A percentile compares a stretch with the other conserved stretches of the same genome.
These are phyloP conservation scores for Kurtzmaniella fragi DNA, from an alignment of 805 yeast genomes.

Conservation along the genomic window DNA sequence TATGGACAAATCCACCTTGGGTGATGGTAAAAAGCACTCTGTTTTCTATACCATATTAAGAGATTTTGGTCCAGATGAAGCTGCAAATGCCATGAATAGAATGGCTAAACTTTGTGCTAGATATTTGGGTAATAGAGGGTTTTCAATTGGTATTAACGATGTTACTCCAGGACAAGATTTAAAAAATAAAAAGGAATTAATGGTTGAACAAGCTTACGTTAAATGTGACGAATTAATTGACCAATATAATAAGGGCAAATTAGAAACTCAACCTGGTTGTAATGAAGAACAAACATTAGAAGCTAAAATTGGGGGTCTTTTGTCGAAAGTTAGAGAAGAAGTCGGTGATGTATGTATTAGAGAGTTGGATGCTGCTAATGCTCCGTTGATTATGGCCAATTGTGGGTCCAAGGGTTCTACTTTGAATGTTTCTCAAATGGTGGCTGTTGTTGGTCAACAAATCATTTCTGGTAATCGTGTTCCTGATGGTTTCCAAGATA, in stretches of 20 bases:
- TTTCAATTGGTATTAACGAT: constrained; percentile 94
- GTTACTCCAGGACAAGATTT: constrained; percentile 88
- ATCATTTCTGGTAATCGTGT: constrained; percentile 98
- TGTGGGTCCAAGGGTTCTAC: constrained; percentile 99
- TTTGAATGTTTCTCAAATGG: constrained; percentile 98
- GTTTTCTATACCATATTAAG: constrained; percentile 92
- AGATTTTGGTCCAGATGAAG: constrained; percentile 96
- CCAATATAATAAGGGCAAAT: constrained; percentile 71
- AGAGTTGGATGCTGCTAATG: constrained; percentile 84
- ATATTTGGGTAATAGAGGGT: constrained; percentile 90
- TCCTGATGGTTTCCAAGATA: constrained; percentile 99
- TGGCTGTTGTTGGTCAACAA: constrained; percentile 99
- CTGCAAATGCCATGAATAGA: constrained; percentile 94
- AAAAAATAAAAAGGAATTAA: constrained; percentile 70
- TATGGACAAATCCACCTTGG: constrained; percentile 93
- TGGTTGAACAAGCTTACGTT: constrained; percentile 86
- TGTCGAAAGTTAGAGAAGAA: constrained; percentile 97
- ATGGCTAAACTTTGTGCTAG: constrained; percentile 99
- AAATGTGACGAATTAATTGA: constrained; percentile 89
- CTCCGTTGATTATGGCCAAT: constrained; percentile 97
- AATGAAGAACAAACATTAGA: constrained; percentile 97
- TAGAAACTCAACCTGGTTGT: constrained; percentile 99
- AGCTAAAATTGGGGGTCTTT: constrained; percentile 92
- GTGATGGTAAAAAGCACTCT: constrained; percentile 97
- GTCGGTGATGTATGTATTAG: constrained; percentile 97